phyloP scores from a whole-genome alignment of 2,329 filamentous ascomycete genomes.

The Cyanodermella asteris region DNA sequence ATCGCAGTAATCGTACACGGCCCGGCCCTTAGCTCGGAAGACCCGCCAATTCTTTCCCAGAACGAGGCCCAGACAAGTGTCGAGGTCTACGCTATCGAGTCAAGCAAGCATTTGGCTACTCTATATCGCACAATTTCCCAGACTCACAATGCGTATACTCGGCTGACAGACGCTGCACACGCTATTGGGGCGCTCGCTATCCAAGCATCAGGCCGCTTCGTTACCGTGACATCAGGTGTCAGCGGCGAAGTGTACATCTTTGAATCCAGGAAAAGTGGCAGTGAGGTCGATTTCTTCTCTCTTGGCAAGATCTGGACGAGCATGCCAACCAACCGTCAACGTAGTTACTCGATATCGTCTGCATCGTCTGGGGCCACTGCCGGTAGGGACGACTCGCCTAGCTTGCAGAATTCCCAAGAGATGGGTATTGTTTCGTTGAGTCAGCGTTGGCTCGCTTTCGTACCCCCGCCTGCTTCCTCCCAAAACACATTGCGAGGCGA shows the following conservation, averaged over 20 bases:
- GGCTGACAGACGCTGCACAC: slow-evolving; percentile 27
- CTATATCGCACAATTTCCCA: slow-evolving; percentile 51
- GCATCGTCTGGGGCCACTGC: slow-evolving; percentile 22
- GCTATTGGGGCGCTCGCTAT: slow-evolving; percentile 53
- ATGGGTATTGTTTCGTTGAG: slow-evolving; percentile 17
- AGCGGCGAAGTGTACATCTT: slow-evolving; percentile 82
- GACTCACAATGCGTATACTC: slow-evolving; percentile 8
- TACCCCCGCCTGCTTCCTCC: slow-evolving; percentile 19
- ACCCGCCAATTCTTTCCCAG: slow-evolving; percentile 16
- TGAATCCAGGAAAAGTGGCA: slow-evolving; percentile 15
- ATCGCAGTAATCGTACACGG: slow-evolving; percentile 66
- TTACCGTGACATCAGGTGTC: slow-evolving; percentile 55
- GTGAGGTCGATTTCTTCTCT: slow-evolving; percentile 32
- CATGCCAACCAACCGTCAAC: slow-evolving; percentile 33
- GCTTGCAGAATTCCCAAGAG: slow-evolving; percentile 6
- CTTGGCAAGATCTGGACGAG: slow-evolving; percentile 85
- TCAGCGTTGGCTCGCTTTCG: slow-evolving; percentile 25
- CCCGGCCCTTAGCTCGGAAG: slow-evolving; percentile 18
- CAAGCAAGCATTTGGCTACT: slow-evolving; percentile 47
- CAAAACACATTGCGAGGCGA: slow-evolving; percentile 18
- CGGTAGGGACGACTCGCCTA: slow-evolving; percentile 17
- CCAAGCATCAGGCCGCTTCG: slow-evolving; percentile 46
- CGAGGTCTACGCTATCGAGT: slow-evolving; percentile 67
- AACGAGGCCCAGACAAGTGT: slow-evolving; percentile 67
- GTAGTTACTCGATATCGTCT: slow-evolving; percentile 24